Percentiles rank a stretch among this genome's conserved stretches.
These are phyloP conservation scores for Volutella citrinella DNA, from an alignment of 2,329 filamentous ascomycete genomes.

Conservation along the genomic window DNA sequence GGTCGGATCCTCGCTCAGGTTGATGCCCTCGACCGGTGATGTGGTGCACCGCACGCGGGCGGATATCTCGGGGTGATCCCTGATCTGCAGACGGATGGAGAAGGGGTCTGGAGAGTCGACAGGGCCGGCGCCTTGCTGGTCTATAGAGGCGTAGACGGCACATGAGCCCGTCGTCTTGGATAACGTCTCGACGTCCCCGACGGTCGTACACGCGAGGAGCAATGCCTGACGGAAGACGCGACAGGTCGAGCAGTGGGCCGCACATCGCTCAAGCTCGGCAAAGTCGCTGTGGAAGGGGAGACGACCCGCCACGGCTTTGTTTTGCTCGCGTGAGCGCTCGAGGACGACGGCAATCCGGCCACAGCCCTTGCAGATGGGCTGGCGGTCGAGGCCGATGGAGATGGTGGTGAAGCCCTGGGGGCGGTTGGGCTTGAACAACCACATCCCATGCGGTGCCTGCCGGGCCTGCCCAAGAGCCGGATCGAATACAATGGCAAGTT, in stretches of 20 bases:
- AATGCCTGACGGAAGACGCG: constrained; percentile 4
- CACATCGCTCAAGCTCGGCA: constrained; percentile 1
- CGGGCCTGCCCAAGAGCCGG: no score
- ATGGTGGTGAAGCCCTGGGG: not conserved
- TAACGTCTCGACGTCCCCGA: not conserved
- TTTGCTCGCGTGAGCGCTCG: not conserved
- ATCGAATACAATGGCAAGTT: no score
- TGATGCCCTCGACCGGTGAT: not conserved
- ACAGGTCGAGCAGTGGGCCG: constrained; percentile 1
- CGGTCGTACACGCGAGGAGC: constrained; percentile 3
- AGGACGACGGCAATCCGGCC: constrained; percentile 2
- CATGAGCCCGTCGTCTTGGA: not conserved
- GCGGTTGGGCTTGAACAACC: not conserved
- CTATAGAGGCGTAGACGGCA: not conserved
- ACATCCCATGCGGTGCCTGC: no score
- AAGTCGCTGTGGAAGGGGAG: constrained; percentile 1
- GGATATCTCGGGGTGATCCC: not conserved
- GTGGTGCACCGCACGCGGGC: not conserved
- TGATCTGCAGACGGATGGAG: constrained; percentile 1
- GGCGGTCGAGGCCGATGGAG: constrained; percentile 2
- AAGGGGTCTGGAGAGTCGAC: no score
- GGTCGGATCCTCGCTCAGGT: constrained; percentile 1
- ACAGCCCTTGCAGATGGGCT: constrained; percentile 2
- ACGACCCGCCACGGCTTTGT: not conserved
- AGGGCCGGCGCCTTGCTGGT: not conserved